Base-by-base conservation (phyloP, 495 filamentous ascomycete genomes). In the Neurospora cerealis region DNA sequence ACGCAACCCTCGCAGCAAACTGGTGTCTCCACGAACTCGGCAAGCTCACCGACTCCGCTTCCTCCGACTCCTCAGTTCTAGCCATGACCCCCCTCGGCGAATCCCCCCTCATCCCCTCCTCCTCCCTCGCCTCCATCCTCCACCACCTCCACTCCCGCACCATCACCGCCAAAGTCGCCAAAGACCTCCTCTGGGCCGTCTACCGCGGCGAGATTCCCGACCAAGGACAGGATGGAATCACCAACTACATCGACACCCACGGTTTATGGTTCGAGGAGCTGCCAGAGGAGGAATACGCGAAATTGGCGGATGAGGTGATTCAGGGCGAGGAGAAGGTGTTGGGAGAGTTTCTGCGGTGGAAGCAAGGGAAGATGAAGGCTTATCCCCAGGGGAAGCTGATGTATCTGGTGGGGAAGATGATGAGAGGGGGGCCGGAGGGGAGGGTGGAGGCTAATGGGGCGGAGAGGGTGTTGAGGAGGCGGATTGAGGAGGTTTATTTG, bases 391-490 rank as follows among this genome's bases (percentile, higher is more conserved):
- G 92, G 4, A 97, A 97, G 82, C 81, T 96, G 38, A 91, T 91
- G 77, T 98, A 91, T 81, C 90, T 98, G 75, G 91, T 99, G 6
- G 96, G 96, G 21, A 91, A 92, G 82, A 96, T 98, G 93, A 93
- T 99, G 87, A 86, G 88, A 69, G 83, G 84, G 42, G 91, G 93
- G 9, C 88, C 89, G 38, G 90, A 93, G 76, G 92, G 94, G 41
- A 91, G 88, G 6, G 90, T 97, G 40, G 91, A 96, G 81, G 91
- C 95, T 7, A 85, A 82, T 70, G 88, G 86, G 74, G 96, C 93
- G 0, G 90, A 92, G 83, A 83, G 81, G 74, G 83, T 91, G 24
- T 81, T 97, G 78, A 86, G 85, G 77, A 82, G 83, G 72, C 0
- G 76, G 75, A 74, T 74, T 83, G 13, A 78, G 78, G 69, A 15